Conservation (phyloP, 768 basidiomycete species). For the Suillus clintonianus region DNA sequence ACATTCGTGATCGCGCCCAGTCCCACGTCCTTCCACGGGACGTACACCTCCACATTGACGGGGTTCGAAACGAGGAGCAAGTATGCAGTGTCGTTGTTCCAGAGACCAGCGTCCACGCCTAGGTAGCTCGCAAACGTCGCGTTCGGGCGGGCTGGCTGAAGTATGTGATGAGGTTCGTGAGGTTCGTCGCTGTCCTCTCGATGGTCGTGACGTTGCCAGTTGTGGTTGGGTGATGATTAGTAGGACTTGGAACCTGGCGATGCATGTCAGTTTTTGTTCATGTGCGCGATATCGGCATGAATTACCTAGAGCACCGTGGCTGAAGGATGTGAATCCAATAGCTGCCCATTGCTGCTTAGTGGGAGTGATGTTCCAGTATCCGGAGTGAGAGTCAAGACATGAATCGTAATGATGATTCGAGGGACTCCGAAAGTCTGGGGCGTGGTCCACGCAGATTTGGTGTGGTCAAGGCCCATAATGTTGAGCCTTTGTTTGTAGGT, state of each 20-base stretch:
- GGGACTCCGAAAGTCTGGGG: slow-evolving; percentile 71
- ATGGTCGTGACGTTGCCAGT: slow-evolving; percentile 22
- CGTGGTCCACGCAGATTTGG: slow-evolving; percentile 73
- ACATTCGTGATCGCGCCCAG: slow-evolving; percentile 13
- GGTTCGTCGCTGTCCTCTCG: slow-evolving; percentile 14
- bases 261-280: not conserved
- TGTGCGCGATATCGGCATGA: not conserved
- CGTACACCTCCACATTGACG: not conserved
- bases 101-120: slow-evolving; percentile 26
- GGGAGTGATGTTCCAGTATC: slow-evolving; percentile 32
- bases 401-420: not conserved
- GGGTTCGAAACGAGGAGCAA: slow-evolving; percentile 22
- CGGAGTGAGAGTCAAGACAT: slow-evolving; percentile 6
- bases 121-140: slow-evolving; percentile 10
- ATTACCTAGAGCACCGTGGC: slow-evolving; percentile 27
- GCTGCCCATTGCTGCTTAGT: slow-evolving; percentile 28
- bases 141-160: slow-evolving; percentile 15
- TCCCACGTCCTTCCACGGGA: slow-evolving; percentile 22
- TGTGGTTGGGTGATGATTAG: slow-evolving; percentile 26
- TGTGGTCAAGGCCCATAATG: slow-evolving; percentile 63
- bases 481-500: slow-evolving; percentile 60
- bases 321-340: slow-evolving; percentile 25
- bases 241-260: slow-evolving; percentile 28
- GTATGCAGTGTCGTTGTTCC: slow-evolving; percentile 22
- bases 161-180: slow-evolving; percentile 6